These are phyloP conservation scores for Monosporascus sp. DNA, from an alignment of 2,329 filamentous ascomycete species.

Conservation along the genomic window DNA sequence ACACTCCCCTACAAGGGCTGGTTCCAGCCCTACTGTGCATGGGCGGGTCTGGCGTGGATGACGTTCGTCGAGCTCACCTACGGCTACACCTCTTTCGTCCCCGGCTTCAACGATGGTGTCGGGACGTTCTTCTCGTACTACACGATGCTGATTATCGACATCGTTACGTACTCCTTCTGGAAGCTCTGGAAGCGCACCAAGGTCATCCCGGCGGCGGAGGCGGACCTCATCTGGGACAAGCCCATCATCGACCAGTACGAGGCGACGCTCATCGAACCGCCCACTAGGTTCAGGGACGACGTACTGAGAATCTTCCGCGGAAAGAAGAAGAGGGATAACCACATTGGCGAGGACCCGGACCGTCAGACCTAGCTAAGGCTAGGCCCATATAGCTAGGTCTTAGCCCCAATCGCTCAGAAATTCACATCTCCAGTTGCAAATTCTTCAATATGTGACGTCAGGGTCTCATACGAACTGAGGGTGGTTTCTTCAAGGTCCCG, in stretches of 20 bases:
- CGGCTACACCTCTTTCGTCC: constrained; percentile 48
- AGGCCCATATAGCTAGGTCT: too few relatives aligned
- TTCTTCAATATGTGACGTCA: too few relatives aligned
- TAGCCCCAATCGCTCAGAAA: too few relatives aligned
- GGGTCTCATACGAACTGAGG: neutral
- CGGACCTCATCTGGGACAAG: constrained; percentile 57
- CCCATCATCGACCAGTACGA: constrained; percentile 52
- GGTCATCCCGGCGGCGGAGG: constrained; percentile 46
- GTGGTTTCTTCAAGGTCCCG: too few relatives aligned
- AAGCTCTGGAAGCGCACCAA: constrained; percentile 58
- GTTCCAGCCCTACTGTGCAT: constrained; percentile 55
- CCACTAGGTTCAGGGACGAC: constrained; percentile 42
- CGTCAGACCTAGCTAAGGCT: too few relatives aligned
- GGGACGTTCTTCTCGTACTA: constrained; percentile 41
- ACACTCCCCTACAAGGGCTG: constrained; percentile 52
- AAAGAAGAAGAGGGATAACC: constrained; percentile 20
- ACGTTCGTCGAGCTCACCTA: constrained; percentile 42
- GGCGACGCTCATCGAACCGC: constrained; percentile 37
- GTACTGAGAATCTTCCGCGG: constrained; percentile 33
- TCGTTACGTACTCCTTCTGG: constrained; percentile 54
- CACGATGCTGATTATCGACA: constrained; percentile 40
- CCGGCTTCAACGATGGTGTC: constrained; percentile 28
- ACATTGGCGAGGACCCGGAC: constrained; percentile 15
- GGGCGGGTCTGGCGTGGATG: constrained; percentile 38
- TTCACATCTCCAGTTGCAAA: too few relatives aligned